Percentiles rank a stretch among this genome's conserved stretches.
Conservation (phyloP, 73 alveolate genomes). For the Paramecium sexaurelia region DNA sequence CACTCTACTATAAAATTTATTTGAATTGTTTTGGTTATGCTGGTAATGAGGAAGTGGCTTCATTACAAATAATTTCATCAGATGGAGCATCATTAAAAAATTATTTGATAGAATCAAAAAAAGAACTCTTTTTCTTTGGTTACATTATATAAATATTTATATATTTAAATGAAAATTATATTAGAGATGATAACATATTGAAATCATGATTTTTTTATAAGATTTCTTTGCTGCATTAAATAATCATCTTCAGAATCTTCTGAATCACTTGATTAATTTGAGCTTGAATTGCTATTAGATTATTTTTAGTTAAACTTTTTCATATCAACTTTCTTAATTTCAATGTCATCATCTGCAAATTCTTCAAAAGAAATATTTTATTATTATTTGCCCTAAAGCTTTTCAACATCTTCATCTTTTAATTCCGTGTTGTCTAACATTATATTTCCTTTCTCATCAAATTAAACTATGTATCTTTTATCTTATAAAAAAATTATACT, state of each 20-base stretch:
- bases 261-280: background rate
- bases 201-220: background rate
- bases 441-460: background rate
- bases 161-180: background rate
- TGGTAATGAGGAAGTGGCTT: background rate
- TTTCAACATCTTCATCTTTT: background rate
- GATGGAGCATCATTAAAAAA: background rate
- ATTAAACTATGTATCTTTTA: background rate
- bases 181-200: background rate
- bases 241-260: background rate
- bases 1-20: background rate
- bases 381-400: background rate
- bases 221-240: background rate
- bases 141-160: background rate
- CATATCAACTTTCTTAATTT: background rate
- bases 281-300: background rate
- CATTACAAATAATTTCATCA: background rate
- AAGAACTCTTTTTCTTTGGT: constrained; percentile 34
- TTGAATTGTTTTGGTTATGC: background rate
- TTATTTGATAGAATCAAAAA: constrained; percentile 6
- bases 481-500: background rate
- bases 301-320: too few relatives aligned
- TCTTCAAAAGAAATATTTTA: background rate
- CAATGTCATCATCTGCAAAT: background rate
- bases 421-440: background rate